Evolutionary conservation across 495 filamentous ascomycete genomes (phyloP).

Genomic region (Polyplosphaeria fusca): DNA sequence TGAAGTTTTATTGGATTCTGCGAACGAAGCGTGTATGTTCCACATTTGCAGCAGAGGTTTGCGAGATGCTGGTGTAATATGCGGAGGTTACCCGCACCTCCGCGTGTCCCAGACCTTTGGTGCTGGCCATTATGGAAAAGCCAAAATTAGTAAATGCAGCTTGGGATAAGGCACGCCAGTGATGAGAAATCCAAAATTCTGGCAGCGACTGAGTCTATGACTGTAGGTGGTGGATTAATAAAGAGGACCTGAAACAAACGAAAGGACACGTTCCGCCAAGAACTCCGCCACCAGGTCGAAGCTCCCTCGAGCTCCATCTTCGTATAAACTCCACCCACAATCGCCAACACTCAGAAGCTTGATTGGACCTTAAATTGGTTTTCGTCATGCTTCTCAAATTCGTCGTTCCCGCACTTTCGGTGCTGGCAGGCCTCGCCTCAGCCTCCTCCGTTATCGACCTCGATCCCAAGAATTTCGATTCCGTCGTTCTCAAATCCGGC

Average conservation of each 20-base stretch:
- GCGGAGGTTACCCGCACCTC: too few relatives aligned
- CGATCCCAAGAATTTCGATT: constrained; percentile 83
- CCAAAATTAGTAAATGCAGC: too few relatives aligned
- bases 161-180: background rate
- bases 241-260: constrained; percentile 10
- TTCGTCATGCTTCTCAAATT: constrained; percentile 27
- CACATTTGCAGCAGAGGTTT: too few relatives aligned
- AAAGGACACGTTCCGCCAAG: constrained; percentile 17
- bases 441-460: constrained; percentile 69
- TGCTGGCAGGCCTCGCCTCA: constrained; percentile 26
- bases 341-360: background rate
- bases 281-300: constrained; percentile 1
- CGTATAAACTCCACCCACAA: background rate
- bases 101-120: too few relatives aligned
- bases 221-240: constrained; percentile 10
- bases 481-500: constrained; percentile 80
- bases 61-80: too few relatives aligned
- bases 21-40: too few relatives aligned
- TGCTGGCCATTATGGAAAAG: too few relatives aligned
- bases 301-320: constrained; percentile 1
- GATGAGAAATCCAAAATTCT: background rate
- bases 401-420: constrained; percentile 17
- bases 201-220: background rate
- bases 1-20: too few relatives aligned
- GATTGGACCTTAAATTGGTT: constrained; percentile 2